Conservation (phyloP, 225 moss, liverwort and hornwort species). For the Straminergon stramineum region DNA sequence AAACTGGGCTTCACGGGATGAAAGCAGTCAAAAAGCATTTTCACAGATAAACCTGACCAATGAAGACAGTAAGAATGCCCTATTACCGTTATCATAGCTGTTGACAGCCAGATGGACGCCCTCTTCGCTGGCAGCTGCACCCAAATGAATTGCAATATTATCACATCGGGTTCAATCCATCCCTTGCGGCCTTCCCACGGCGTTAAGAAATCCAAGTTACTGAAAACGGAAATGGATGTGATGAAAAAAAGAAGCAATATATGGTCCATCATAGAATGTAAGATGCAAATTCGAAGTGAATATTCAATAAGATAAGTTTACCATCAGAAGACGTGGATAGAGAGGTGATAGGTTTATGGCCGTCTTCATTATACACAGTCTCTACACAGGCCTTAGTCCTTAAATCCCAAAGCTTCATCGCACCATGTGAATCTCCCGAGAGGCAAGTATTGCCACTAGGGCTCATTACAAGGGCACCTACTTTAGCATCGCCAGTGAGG, state of each 20-base stretch:
- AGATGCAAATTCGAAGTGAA: not conserved
- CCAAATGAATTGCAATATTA: not conserved
- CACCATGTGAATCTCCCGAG: constrained; percentile 87
- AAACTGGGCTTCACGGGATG: not conserved
- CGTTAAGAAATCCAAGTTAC: not conserved
- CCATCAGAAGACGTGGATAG: constrained; percentile 69
- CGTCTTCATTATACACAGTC: constrained; percentile 77
- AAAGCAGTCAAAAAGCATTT: not conserved
- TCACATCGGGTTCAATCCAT: not conserved
- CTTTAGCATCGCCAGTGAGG: constrained; percentile 55
- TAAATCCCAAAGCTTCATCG: constrained; percentile 95
- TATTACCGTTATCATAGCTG: constrained; percentile 73
- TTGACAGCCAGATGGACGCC: constrained; percentile 82
- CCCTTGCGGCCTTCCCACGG: not conserved
- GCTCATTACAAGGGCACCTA: constrained; percentile 65
- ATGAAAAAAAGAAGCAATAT: not conserved
- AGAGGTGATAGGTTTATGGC: constrained; percentile 83
- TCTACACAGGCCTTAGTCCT: constrained; percentile 73
- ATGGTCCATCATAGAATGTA: not conserved
- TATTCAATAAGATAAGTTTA: constrained; percentile 3
- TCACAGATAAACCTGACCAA: not conserved
- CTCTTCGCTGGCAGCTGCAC: constrained; percentile 43
- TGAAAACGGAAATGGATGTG: not conserved
- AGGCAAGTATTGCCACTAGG: constrained; percentile 66
- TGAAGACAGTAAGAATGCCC: not conserved